phyloP scores from a whole-genome alignment of 2,329 filamentous ascomycete genomes.

The Ophiostoma perfectum region DNA sequence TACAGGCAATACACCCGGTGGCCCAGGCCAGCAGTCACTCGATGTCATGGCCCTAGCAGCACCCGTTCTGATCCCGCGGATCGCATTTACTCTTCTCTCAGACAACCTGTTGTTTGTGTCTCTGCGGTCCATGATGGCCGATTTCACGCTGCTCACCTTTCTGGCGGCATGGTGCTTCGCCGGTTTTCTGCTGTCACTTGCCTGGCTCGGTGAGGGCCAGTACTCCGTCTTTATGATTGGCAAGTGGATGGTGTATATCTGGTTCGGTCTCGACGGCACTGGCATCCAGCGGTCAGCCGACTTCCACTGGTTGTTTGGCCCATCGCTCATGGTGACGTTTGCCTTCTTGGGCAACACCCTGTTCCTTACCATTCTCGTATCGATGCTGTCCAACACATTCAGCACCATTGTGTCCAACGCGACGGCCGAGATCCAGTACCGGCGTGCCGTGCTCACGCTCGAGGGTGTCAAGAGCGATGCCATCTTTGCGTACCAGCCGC shows the following conservation, averaged over 20 bases:
- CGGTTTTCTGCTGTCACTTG: slow-evolving; percentile 72
- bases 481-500: slow-evolving; percentile 75
- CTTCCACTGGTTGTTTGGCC: slow-evolving; percentile 75
- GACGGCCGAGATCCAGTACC: slow-evolving; percentile 77
- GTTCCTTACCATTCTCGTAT: slow-evolving; percentile 83
- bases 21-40: slow-evolving; percentile 59
- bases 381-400: slow-evolving; percentile 81
- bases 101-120: slow-evolving; percentile 82
- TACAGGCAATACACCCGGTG: slow-evolving; percentile 37
- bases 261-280: slow-evolving; percentile 77
- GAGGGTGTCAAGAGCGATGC: slow-evolving; percentile 82
- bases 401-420: slow-evolving; percentile 70
- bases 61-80: slow-evolving; percentile 68
- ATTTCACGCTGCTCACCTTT: slow-evolving; percentile 72
- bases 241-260: slow-evolving; percentile 92
- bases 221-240: slow-evolving; percentile 64
- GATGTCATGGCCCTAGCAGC: slow-evolving; percentile 76
- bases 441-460: slow-evolving; percentile 72
- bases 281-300: slow-evolving; percentile 58
- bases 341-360: slow-evolving; percentile 81
- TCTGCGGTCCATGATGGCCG: slow-evolving; percentile 75
- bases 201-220: slow-evolving; percentile 66
- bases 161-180: slow-evolving; percentile 78
- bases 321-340: slow-evolving; percentile 74
- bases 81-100: slow-evolving; percentile 77